phyloP scores from a whole-genome alignment of 179 eudicot species.

The Beta corolliflora region DNA sequence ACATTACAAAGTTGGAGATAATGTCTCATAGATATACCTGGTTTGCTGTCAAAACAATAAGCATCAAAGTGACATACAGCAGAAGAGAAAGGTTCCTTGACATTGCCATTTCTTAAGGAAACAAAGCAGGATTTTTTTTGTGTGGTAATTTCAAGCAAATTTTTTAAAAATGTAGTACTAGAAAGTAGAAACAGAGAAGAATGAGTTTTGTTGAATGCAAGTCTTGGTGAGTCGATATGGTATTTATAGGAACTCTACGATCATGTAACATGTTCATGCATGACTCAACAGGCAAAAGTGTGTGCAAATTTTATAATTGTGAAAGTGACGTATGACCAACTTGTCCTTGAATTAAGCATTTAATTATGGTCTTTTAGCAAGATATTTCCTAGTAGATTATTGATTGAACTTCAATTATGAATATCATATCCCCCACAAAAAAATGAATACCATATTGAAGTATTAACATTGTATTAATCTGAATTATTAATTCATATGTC shows the following conservation, averaged over 20 bases:
- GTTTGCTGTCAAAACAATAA: slow-evolving; percentile 24
- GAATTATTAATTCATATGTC: too few relatives aligned
- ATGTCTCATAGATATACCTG: slow-evolving; percentile 25
- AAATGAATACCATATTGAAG: too few relatives aligned
- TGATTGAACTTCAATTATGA: not conserved
- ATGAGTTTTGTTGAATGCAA: slow-evolving; percentile 15
- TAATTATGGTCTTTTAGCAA: not conserved
- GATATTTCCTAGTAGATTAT: not conserved
- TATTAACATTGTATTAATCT: too few relatives aligned
- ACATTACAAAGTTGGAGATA: not conserved
- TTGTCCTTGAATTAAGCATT: not conserved
- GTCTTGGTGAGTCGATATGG: slow-evolving; percentile 17
- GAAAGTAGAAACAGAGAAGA: too few relatives aligned
- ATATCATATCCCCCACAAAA: not conserved
- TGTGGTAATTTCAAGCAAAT: not conserved
- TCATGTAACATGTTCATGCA: slow-evolving; percentile 4
- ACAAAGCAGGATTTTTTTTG: not conserved
- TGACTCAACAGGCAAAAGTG: slow-evolving; percentile 14
- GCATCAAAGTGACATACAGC: slow-evolving; percentile 33
- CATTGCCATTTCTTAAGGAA: slow-evolving; percentile 24
- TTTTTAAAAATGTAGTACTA: too few relatives aligned
- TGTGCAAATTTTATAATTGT: not conserved
- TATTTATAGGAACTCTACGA: slow-evolving; percentile 30
- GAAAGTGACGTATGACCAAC: slow-evolving; percentile 29
- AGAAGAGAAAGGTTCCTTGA: slow-evolving; percentile 25